Percentiles rank a stretch among this genome's conserved stretches.
Evolutionary conservation across 148 eudicot species (phyloP).

Genomic region (Arctostaphylos glauca): DNA sequence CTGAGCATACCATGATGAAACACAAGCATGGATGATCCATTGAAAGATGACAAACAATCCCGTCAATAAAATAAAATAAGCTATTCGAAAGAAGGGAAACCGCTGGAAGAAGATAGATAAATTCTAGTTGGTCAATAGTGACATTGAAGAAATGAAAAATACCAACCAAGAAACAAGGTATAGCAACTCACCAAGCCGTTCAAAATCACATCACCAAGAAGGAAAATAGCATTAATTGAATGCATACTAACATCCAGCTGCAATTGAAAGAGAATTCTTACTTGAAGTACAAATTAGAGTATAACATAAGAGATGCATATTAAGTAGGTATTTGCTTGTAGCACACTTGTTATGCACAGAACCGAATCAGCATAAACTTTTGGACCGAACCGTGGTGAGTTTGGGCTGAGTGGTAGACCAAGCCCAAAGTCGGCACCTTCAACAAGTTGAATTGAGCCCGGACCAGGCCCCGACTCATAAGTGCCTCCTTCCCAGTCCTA

Average conservation of each 20-base stretch:
- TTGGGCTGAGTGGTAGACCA: too few species aligned
- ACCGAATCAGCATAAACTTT: too few species aligned
- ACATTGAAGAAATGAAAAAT: neutral
- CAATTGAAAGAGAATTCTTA: constrained; percentile 9
- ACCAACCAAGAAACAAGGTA: neutral
- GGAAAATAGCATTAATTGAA: constrained; percentile 40
- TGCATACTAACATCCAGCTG: constrained; percentile 42
- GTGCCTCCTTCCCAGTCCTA: too few species aligned
- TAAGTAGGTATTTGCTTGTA: neutral
- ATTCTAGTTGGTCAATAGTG: neutral
- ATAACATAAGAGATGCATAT: neutral
- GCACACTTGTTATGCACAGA: neutral
- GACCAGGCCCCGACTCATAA: too few species aligned
- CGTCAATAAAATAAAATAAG: constrained; percentile 72
- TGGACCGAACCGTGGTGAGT: too few species aligned
- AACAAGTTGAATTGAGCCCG: too few species aligned
- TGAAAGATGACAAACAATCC: constrained; percentile 61
- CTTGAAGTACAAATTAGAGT: neutral
- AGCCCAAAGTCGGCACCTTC: too few species aligned
- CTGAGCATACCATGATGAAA: constrained; percentile 46
- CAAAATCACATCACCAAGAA: constrained; percentile 41
- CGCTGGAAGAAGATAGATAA: constrained; percentile 39
- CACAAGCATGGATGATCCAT: constrained; percentile 78
- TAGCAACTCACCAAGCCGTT: constrained; percentile 39
- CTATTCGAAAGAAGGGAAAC: constrained; percentile 74